Base-by-base conservation (phyloP, 2,329 filamentous ascomycete species). In the Acrocalymma vagum region DNA sequence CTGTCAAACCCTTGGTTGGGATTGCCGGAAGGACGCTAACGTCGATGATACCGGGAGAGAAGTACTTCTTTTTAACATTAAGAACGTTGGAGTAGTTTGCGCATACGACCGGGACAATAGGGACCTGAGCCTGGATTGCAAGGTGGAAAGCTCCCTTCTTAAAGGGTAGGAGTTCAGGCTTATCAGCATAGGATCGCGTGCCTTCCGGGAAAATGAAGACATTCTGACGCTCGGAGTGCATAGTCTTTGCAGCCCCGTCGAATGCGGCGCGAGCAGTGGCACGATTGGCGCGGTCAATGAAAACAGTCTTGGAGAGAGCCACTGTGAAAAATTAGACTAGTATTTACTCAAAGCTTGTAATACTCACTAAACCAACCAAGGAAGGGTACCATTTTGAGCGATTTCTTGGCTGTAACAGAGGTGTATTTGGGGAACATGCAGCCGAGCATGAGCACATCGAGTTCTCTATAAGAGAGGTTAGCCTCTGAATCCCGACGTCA, bases 81-180 rank as follows among this genome's bases (percentile, higher is more conserved):
- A 79, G 46, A 3, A 79, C 65, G 45, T 78, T 68, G 46, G 56
- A 66, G 57, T 79, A 79, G 54, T 78, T 79, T 14, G 74, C 77
- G n/a, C 71, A 68, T 3, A 78, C 76, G 23, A 95, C 81, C 0
- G 94, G 94, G 3, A 99, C 86, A 59, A 99, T 89, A 17, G 92
- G 92, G 5, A 96, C 94, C 53, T 90, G 88, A 2, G 93, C 93
- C 77, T 97, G 89, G 14, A 99, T 83, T 29, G 94, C 94, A 22
- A 99, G 80, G 70, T 99, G 93, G 73, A 99, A 99, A 30, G 93
- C 94, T 45, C 94, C 94, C 78, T 99, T 99, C 76, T 99, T 99
- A 80, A 97, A 99, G n/a, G 91, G 89, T 38, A 97, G 77, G 60
- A 99, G 74, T 44, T 80, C 82, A 2, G 94, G 88, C 38, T 92